Conservation (phyloP, 1,284 basidiomycete species). For the Ustilago crameri region DNA sequence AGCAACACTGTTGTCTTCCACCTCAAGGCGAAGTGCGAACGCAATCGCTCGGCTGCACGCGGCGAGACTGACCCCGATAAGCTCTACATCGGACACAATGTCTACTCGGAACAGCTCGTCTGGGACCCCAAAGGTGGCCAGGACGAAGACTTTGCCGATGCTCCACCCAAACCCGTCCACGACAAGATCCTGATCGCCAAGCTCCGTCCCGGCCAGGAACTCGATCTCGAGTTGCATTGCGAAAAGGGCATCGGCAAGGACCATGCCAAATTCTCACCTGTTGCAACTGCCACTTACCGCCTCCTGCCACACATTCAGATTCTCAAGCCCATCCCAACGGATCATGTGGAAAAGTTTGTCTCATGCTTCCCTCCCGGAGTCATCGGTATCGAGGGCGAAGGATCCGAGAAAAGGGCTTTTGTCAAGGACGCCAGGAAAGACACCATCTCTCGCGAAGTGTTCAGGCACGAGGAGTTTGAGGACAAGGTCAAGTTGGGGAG, state of each 20-base stretch:
- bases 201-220: constrained; percentile 85
- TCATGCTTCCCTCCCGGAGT: constrained; percentile 91
- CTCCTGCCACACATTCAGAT: constrained; percentile 88
- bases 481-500: constrained; percentile 85
- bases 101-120: constrained; percentile 81
- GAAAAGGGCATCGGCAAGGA: constrained; percentile 94
- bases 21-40: constrained; percentile 79
- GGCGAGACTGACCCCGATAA: constrained; percentile 70
- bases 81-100: constrained; percentile 64
- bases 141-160: constrained; percentile 69
- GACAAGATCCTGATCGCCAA: constrained; percentile 92
- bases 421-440: constrained; percentile 80
- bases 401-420: constrained; percentile 74
- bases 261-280: constrained; percentile 97
- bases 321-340: constrained; percentile 75
- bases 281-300: constrained; percentile 82
- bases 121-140: constrained; percentile 93
- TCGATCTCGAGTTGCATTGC: constrained; percentile 89
- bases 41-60: constrained; percentile 72
- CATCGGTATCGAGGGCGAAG: constrained; percentile 76
- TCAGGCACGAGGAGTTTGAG: constrained; percentile 90
- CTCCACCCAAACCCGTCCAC: constrained; percentile 79
- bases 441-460: constrained; percentile 90
- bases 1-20: constrained; percentile 92
- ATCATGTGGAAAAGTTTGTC: constrained; percentile 80